Conservation (phyloP, 352 stramenopile species). For the Phytopythium vexans region DNA sequence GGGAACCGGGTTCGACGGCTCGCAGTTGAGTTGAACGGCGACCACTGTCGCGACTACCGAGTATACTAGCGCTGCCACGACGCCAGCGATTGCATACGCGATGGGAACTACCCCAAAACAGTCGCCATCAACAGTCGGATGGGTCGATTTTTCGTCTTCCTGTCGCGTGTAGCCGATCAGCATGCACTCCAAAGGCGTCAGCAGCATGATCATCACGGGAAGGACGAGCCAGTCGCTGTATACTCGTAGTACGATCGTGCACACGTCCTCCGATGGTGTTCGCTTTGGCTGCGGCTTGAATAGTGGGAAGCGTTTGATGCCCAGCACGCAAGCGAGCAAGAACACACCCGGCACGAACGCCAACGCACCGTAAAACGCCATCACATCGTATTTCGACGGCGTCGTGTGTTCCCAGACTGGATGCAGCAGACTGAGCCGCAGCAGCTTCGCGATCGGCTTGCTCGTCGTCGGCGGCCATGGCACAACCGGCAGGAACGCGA, state of each 20-base stretch:
- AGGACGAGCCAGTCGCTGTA: conserved; percentile 56
- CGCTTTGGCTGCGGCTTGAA: conserved; percentile 59
- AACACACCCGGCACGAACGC: conserved; percentile 35
- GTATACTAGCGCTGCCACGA: conserved; percentile 21
- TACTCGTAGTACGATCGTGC: conserved; percentile 39
- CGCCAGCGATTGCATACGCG: conserved; percentile 22
- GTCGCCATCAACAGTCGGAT: conserved; percentile 19
- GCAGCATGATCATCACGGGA: conserved; percentile 42
- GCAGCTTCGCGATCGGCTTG: conserved; percentile 31
- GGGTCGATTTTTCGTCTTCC: conserved; percentile 7
- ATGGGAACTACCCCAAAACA: conserved; percentile 40
- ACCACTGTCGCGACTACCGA: conserved; percentile 28
- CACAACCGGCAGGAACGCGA: conserved; percentile 48
- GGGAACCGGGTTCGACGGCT: conserved; percentile 41
- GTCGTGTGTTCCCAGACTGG: conserved; percentile 44
- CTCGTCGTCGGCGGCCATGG: conserved; percentile 31
- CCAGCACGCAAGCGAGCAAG: conserved; percentile 24
- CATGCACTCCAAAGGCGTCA: conserved; percentile 52
- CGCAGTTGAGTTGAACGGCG: conserved; percentile 58
- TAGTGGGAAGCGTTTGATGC: conserved; percentile 48
- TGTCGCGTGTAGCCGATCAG: conserved; percentile 39
- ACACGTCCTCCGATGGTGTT: conserved; percentile 42
- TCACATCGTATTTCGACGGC: conserved; percentile 23
- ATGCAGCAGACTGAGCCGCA: conserved; percentile 40
- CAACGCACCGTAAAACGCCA: conserved; percentile 36